Conservation (phyloP, 2,329 filamentous ascomycete genomes). For the Graphilbum ipis-grandicollis region DNA sequence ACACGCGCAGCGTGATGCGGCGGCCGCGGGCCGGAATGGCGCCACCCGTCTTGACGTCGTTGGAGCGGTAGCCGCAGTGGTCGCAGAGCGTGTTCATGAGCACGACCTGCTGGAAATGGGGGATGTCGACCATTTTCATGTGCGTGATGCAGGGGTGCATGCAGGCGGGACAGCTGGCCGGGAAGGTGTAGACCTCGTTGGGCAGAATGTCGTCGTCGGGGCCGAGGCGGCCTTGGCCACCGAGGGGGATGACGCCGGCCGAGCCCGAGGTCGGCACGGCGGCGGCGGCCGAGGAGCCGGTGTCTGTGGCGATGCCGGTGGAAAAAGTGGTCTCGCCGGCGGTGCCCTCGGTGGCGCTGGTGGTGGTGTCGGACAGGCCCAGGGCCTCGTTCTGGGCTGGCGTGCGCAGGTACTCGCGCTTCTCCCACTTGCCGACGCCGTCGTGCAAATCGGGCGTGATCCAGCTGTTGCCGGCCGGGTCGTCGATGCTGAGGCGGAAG, state of each 20-base stretch:
- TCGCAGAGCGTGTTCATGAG: conserved; percentile 91
- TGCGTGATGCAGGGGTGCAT: conserved; percentile 73
- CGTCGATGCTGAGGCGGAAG: conserved; percentile 76
- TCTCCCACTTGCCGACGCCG: conserved; percentile 72
- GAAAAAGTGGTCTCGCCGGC: conserved; percentile 7
- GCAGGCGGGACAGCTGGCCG: conserved; percentile 82
- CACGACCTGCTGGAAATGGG: conserved; percentile 93
- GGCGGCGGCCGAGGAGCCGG: no score
- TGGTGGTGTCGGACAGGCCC: conserved; percentile 51
- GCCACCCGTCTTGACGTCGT: conserved; percentile 95
- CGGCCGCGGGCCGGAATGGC: conserved; percentile 75
- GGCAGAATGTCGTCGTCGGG: conserved; percentile 69
- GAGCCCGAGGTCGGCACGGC: conserved; percentile 18
- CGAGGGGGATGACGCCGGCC: conserved; percentile 33
- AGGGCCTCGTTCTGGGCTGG: conserved; percentile 74
- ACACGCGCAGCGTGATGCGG: conserved; percentile 62
- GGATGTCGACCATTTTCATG: conserved; percentile 98
- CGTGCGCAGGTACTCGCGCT: conserved; percentile 68
- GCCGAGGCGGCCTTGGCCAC: conserved; percentile 18
- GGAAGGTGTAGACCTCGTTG: conserved; percentile 85
- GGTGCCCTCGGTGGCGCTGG: conserved; percentile 17
- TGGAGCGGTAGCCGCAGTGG: conserved; percentile 82
- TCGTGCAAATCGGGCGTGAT: conserved; percentile 76
- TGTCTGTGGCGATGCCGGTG: conserved; percentile 5
- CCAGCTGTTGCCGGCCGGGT: conserved; percentile 90